Conservation (phyloP, 2,329 filamentous ascomycete genomes). For the Zalaria sp. region DNA sequence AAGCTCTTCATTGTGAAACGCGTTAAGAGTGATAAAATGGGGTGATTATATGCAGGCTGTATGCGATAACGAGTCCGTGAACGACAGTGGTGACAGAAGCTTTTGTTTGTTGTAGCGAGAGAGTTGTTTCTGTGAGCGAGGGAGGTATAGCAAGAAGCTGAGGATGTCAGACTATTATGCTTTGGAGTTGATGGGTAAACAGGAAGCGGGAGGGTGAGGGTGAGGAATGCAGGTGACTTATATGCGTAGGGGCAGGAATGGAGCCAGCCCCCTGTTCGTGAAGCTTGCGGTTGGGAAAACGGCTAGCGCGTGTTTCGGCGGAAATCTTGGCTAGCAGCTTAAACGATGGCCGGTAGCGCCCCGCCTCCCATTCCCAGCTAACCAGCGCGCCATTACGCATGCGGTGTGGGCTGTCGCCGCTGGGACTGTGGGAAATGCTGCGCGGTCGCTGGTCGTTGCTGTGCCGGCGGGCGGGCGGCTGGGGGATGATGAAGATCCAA, state of each 20-base stretch:
- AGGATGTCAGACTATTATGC: too few species aligned
- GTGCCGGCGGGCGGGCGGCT: too few species aligned
- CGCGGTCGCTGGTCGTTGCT: too few species aligned
- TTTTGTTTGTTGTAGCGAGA: not conserved
- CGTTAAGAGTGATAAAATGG: not conserved
- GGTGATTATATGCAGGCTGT: conserved; percentile 1
- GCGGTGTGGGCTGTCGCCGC: too few species aligned
- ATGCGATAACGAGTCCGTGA: conserved; percentile 2
- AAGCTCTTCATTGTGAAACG: conserved; percentile 18
- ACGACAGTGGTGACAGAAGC: conserved; percentile 2
- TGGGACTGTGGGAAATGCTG: too few species aligned
- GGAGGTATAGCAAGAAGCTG: too few species aligned
- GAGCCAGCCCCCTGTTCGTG: not conserved
- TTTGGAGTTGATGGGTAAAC: not conserved
- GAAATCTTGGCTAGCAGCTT: too few species aligned
- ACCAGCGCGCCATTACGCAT: too few species aligned
- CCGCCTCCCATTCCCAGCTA: too few species aligned
- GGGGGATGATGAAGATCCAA: too few species aligned
- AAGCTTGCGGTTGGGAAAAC: not conserved
- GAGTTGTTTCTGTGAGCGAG: conserved; percentile 2
- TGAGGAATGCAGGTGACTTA: not conserved
- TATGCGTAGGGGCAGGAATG: not conserved
- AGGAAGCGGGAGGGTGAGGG: not conserved
- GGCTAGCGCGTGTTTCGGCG: not conserved
- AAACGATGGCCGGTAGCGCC: too few species aligned